A percentile compares a stretch with the other conserved stretches of the same genome.
phyloP scores from a whole-genome alignment of 2,329 filamentous ascomycete species.

The Pseudopithomyces maydicus region DNA sequence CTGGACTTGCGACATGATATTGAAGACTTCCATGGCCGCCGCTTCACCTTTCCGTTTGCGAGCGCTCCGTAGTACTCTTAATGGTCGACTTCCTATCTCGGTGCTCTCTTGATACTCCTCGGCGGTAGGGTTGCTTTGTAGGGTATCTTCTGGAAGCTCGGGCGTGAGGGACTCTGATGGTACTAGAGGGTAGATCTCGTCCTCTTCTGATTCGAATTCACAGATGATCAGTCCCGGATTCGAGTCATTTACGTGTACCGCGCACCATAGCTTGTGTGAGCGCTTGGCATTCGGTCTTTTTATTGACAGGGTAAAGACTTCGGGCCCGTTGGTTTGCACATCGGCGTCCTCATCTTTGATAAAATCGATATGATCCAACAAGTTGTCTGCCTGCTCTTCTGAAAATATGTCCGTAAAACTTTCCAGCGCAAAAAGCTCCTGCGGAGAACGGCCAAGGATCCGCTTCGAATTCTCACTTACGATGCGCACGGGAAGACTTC shows the following conservation, averaged over 20 bases:
- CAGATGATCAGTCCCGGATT: conserved; percentile 74
- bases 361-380: conserved; percentile 87
- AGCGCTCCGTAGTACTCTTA: conserved; percentile 77
- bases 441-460: conserved; percentile 77
- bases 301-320: conserved; percentile 82
- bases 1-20: conserved; percentile 89
- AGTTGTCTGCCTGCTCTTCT: conserved; percentile 81
- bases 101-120: conserved; percentile 80
- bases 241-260: conserved; percentile 74
- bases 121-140: conserved; percentile 72
- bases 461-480: conserved; percentile 80
- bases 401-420: conserved; percentile 84
- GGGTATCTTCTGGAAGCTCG: conserved; percentile 72
- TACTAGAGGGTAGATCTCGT: conserved; percentile 69
- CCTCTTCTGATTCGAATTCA: conserved; percentile 87
- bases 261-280: conserved; percentile 80
- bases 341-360: conserved; percentile 82
- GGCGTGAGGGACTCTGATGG: conserved; percentile 63
- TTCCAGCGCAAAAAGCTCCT: conserved; percentile 72
- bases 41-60: conserved; percentile 78
- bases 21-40: conserved; percentile 86
- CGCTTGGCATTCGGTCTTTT: conserved; percentile 58
- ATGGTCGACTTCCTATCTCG: conserved; percentile 72
- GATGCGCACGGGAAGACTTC: conserved; percentile 71
- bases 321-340: conserved; percentile 75